Conservation (phyloP, 257 asterid genomes). For the Agastache rugosa region DNA sequence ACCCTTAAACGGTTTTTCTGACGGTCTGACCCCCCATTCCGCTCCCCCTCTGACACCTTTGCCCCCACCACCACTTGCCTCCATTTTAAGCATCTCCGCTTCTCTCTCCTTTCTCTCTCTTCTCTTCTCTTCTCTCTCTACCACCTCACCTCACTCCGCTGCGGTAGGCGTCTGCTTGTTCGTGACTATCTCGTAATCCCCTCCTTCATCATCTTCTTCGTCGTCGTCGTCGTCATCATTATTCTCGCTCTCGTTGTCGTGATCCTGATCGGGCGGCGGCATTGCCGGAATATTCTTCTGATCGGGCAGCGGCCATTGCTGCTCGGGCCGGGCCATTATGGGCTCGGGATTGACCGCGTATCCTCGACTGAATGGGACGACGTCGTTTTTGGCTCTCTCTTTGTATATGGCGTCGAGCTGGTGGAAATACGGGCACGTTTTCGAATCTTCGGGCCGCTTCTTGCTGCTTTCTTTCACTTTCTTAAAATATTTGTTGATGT, state of each 20-base stretch:
- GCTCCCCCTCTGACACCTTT: conserved; percentile 36
- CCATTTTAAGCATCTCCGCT: conserved; percentile 27
- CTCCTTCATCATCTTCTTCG: conserved; percentile 45
- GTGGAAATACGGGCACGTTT: conserved; percentile 90
- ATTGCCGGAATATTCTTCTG: conserved; percentile 22
- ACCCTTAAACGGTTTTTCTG: neutral
- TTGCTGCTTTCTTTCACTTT: conserved; percentile 89
- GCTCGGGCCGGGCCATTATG: conserved; percentile 86
- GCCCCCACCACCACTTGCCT: conserved; percentile 36
- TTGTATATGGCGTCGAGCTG: conserved; percentile 80
- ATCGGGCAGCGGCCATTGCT: conserved; percentile 71
- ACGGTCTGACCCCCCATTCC: too few relatives aligned
- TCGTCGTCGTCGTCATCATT: conserved; percentile 41
- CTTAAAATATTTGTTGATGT: conserved; percentile 90
- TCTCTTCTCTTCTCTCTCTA: neutral
- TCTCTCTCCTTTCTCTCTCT: neutral
- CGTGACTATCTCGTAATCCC: conserved; percentile 68
- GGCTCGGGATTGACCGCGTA: conserved; percentile 52
- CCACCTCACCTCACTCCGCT: conserved; percentile 35
- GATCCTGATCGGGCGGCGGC: conserved; percentile 39
- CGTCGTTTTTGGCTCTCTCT: conserved; percentile 51
- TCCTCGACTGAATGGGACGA: conserved; percentile 30
- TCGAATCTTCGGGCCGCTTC: conserved; percentile 80
- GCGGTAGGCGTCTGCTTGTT: conserved; percentile 58
- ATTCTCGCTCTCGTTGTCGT: conserved; percentile 43